A percentile compares a stretch with the other conserved stretches of the same genome.
Evolutionary conservation across 495 filamentous ascomycete genomes (phyloP).

Genomic region (Choiromyces venosus): DNA sequence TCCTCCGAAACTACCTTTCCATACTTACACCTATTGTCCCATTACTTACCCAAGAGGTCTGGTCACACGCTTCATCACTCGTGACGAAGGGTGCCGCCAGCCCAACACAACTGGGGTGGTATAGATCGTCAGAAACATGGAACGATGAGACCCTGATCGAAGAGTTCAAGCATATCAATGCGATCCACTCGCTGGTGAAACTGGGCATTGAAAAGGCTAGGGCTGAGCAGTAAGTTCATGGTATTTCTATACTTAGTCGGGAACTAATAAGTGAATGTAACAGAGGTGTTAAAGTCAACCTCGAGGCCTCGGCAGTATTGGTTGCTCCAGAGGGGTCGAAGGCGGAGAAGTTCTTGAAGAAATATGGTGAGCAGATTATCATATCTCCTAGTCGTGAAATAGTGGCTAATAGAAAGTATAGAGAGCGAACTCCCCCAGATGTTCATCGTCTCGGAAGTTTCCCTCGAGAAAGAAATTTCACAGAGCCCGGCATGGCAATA

Average conservation of each 20-base stretch:
- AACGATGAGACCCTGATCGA: slow-evolving; percentile 42
- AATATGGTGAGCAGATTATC: slow-evolving; percentile 47
- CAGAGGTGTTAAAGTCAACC: slow-evolving; percentile 33
- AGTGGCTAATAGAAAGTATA: neutral
- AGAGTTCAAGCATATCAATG: slow-evolving; percentile 21
- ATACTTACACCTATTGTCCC: slow-evolving; percentile 79
- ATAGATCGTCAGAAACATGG: slow-evolving; percentile 44
- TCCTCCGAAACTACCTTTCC: slow-evolving; percentile 64
- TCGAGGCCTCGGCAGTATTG: slow-evolving; percentile 31
- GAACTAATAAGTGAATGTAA: slow-evolving; percentile 15
- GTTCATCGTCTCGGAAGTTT: slow-evolving; percentile 71
- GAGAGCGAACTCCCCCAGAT: slow-evolving; percentile 59
- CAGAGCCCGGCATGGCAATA: slow-evolving; percentile 44
- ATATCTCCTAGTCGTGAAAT: neutral
- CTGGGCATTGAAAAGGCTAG: slow-evolving; percentile 23
- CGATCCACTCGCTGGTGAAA: slow-evolving; percentile 34
- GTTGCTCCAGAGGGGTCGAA: slow-evolving; percentile 33
- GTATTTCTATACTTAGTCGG: slow-evolving; percentile 33
- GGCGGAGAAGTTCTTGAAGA: slow-evolving; percentile 46
- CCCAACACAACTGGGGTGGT: slow-evolving; percentile 31
- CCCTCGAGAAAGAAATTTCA: slow-evolving; percentile 44
- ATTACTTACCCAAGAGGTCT: slow-evolving; percentile 79
- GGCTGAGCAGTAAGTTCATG: slow-evolving; percentile 9
- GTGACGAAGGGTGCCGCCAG: slow-evolving; percentile 46
- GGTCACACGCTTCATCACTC: slow-evolving; percentile 61